These are phyloP conservation scores for Hypocreales sp. DNA, from an alignment of 2,329 filamentous ascomycete genomes.

Conservation along the genomic window DNA sequence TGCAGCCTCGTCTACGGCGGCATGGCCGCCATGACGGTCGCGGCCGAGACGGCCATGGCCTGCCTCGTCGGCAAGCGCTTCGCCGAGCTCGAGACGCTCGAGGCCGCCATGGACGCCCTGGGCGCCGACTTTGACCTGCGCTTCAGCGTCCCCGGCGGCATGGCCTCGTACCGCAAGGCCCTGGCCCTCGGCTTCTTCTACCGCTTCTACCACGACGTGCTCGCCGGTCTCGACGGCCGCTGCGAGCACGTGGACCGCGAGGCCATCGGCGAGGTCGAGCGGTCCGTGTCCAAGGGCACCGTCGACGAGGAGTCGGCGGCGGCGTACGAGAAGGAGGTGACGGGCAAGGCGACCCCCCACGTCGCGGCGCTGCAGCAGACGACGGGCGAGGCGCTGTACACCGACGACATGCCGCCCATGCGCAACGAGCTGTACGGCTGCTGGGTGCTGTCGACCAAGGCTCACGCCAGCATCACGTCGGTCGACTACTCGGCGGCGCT, in stretches of 20 bases:
- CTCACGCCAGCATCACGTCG: slow-evolving; percentile 69
- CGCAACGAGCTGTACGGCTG: slow-evolving; percentile 83
- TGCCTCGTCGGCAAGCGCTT: slow-evolving; percentile 67
- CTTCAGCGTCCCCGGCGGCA: slow-evolving; percentile 88
- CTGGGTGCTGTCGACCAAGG: slow-evolving; percentile 74
- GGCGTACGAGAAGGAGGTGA: slow-evolving; percentile 66
- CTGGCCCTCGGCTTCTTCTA: slow-evolving; percentile 92
- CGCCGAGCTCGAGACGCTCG: slow-evolving; percentile 66
- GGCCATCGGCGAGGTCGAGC: slow-evolving; percentile 70
- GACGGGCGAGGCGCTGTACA: slow-evolving; percentile 90
- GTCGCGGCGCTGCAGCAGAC: slow-evolving; percentile 87
- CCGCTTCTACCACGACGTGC: slow-evolving; percentile 83
- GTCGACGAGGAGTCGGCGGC: slow-evolving; percentile 62
- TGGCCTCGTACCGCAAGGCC: slow-evolving; percentile 91
- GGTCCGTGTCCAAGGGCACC: slow-evolving; percentile 63
- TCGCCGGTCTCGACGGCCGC: slow-evolving; percentile 41
- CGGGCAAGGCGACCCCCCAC: slow-evolving; percentile 77
- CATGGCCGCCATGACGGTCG: slow-evolving; percentile 85
- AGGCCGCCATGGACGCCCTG: slow-evolving; percentile 81
- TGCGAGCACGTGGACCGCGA: slow-evolving; percentile 46
- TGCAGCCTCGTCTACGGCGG: slow-evolving; percentile 82
- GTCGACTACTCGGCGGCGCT: slow-evolving; percentile 64
- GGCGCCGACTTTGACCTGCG: slow-evolving; percentile 76
- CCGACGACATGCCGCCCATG: slow-evolving; percentile 78
- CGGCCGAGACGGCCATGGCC: slow-evolving; percentile 61